Evolutionary conservation across 164 flowering plant species (phyloP).

Genomic region (Pachysandra terminalis): DNA sequence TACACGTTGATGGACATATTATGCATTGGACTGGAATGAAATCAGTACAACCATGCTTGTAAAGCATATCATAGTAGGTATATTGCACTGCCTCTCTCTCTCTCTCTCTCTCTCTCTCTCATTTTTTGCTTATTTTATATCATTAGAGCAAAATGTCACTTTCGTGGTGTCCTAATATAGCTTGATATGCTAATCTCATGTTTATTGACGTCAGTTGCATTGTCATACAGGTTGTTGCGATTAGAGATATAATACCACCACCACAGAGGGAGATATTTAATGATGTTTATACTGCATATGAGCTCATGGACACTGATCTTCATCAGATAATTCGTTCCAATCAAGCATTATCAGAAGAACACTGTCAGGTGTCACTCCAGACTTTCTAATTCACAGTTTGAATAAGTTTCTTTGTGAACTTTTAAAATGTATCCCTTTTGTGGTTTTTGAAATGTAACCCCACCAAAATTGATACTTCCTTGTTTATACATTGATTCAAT

Average conservation of each 20-base stretch:
- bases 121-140: background rate
- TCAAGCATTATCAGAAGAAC: constrained; percentile 93
- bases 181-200: constrained; percentile 4
- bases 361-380: constrained; percentile 68
- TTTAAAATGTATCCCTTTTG: too few relatives aligned
- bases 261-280: constrained; percentile 71
- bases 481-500: too few relatives aligned
- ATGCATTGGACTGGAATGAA: too few relatives aligned
- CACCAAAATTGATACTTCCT: background rate
- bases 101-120: too few relatives aligned
- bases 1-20: too few relatives aligned
- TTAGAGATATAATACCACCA: constrained; percentile 95
- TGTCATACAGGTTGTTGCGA: constrained; percentile 75
- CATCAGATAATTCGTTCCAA: constrained; percentile 94
- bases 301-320: too few relatives aligned
- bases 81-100: too few relatives aligned
- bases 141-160: background rate
- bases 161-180: background rate
- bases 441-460: background rate
- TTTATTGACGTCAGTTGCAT: constrained; percentile 13
- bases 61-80: too few relatives aligned
- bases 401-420: too few relatives aligned
- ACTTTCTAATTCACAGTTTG: too few relatives aligned
- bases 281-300: constrained; percentile 97
- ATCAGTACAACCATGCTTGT: too few relatives aligned